Conservation (phyloP, 495 filamentous ascomycete species). For the Polyplosphaeria fusca region DNA sequence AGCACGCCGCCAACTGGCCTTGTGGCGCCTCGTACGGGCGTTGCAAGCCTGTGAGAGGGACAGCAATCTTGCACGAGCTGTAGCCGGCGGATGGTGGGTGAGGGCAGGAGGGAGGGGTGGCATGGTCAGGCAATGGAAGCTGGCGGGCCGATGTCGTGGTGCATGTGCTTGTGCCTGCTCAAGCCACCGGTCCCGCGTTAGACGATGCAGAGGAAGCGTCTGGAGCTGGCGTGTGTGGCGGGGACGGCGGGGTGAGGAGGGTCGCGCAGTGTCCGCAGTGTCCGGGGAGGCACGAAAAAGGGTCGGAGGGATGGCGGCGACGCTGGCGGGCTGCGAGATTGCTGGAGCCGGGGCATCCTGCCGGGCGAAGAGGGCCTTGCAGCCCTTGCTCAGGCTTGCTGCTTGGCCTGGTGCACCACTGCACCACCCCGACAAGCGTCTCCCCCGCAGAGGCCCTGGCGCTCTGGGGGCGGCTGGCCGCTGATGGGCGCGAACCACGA, state of each 20-base stretch:
- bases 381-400: background rate
- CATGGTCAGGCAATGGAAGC: background rate
- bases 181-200: conserved; percentile 6
- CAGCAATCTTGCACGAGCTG: conserved; percentile 6
- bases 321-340: conserved; percentile 1
- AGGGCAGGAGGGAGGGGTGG: background rate
- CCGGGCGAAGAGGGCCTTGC: background rate
- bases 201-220: background rate
- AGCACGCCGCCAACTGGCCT: too few species aligned
- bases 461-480: conserved; percentile 7
- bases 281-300: conserved; percentile 21
- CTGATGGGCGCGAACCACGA: conserved; percentile 2
- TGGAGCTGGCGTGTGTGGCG: background rate
- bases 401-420: background rate
- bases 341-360: conserved; percentile 2
- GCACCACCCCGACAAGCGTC: background rate
- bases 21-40: too few species aligned
- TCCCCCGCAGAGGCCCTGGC: too few species aligned
- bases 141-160: conserved; percentile 12
- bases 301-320: conserved; percentile 16
- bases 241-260: background rate
- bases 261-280: background rate
- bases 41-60: conserved; percentile 9
- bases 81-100: background rate
- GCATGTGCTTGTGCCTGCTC: background rate